phyloP scores from a whole-genome alignment of 306 rosid species.

The Begonia loranthoides region DNA sequence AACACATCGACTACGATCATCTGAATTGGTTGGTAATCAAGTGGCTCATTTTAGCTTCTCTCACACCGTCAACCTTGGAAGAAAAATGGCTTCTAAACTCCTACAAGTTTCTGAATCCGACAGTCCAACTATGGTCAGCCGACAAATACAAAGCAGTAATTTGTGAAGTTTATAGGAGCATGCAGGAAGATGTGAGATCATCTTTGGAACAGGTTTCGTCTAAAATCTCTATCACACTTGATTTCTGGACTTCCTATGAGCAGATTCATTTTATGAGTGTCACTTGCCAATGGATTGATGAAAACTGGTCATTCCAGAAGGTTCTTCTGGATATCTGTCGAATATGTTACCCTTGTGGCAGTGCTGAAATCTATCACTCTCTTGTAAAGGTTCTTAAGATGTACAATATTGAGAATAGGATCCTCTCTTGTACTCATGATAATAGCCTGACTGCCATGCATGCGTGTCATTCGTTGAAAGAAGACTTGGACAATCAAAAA shows the following conservation, averaged over 20 bases:
- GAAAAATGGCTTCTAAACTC: slow-evolving; percentile 80
- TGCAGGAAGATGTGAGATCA: slow-evolving; percentile 73
- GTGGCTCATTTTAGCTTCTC: slow-evolving; percentile 77
- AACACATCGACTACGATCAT: slow-evolving; percentile 72
- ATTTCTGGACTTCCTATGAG: slow-evolving; percentile 90
- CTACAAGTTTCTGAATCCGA: slow-evolving; percentile 73
- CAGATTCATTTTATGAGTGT: slow-evolving; percentile 74
- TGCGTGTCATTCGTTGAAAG: slow-evolving; percentile 70
- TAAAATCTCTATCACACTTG: slow-evolving; percentile 70
- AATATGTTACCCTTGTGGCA: slow-evolving; percentile 70
- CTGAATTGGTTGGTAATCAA: slow-evolving; percentile 83
- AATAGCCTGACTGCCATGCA: slow-evolving; percentile 56
- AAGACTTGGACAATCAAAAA: slow-evolving; percentile 60
- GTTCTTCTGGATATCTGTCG: slow-evolving; percentile 76
- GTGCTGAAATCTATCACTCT: slow-evolving; percentile 54
- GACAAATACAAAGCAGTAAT: slow-evolving; percentile 56
- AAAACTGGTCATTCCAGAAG: slow-evolving; percentile 79
- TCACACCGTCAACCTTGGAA: slow-evolving; percentile 79
- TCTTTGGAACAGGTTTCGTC: slow-evolving; percentile 62
- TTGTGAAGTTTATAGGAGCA: slow-evolving; percentile 62
- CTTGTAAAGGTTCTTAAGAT: slow-evolving; percentile 57
- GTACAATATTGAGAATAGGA: slow-evolving; percentile 64
- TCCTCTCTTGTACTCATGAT: slow-evolving; percentile 92
- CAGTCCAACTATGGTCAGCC: slow-evolving; percentile 72
- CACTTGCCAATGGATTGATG: slow-evolving; percentile 87